These are phyloP conservation scores for Colletotrichum orchidophilum DNA, from an alignment of 2,329 filamentous ascomycete species.

Conservation along the genomic window DNA sequence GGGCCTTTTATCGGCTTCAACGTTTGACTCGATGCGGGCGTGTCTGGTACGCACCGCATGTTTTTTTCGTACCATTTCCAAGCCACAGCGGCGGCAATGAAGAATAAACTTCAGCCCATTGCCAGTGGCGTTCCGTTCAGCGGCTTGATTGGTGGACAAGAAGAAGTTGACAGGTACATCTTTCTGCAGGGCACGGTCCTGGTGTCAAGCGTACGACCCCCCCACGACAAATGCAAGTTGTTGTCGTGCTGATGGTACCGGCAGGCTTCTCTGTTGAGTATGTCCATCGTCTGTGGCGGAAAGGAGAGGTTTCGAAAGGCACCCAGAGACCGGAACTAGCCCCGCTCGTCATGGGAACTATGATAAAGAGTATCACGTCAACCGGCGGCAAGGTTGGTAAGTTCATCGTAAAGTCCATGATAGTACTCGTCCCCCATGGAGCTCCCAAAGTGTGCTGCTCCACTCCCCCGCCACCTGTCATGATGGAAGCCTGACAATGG, in stretches of 20 bases:
- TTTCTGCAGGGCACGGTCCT: conserved; percentile 3
- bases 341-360: neutral
- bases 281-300: neutral
- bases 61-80: neutral
- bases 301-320: neutral
- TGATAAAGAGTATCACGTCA: neutral
- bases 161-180: neutral
- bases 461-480: neutral
- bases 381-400: neutral
- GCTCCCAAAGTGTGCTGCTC: neutral
- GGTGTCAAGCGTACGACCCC: neutral
- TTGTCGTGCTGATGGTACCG: neutral
- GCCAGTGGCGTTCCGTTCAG: neutral
- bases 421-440: neutral
- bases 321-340: neutral
- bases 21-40: neutral
- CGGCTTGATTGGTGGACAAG: neutral
- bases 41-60: neutral
- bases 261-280: neutral
- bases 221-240: neutral
- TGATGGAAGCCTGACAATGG: neutral
- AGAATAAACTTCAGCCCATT: neutral
- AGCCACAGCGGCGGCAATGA: neutral
- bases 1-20: neutral
- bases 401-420: neutral